Base-by-base conservation (phyloP, 2,329 filamentous ascomycete genomes). In the Xenosphaeropsis pyriputrescens region DNA sequence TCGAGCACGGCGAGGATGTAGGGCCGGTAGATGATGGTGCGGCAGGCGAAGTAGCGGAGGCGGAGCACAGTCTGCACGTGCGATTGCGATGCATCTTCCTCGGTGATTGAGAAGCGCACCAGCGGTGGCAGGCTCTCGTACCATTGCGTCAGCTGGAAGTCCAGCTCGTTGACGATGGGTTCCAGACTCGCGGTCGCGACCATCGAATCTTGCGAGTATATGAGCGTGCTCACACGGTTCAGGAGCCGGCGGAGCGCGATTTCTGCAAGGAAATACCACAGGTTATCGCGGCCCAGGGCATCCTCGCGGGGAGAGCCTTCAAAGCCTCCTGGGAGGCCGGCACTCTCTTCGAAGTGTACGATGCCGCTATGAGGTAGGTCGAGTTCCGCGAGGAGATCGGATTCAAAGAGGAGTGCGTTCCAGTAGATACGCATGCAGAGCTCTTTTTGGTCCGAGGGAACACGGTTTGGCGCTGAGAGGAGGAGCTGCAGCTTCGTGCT, bases 261-360 rank as follows among this genome's bases (percentile, higher is more conserved):
- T 50, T 89, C 83, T 29, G 84, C 83, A 19, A 89, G 62, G 48
- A 89, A 89, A 52, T 91, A 91, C 82, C 84, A 89, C 12, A 89
- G 63, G 41, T 89, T 82, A 49, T 89, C 84, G 35, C 75, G 71
- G 11, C 79, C 81, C 6, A 75, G 72, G 6, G 65, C 63, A 45
- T 78, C 72, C 39, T 78, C 75, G n/a, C 76, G 75, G 42, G 71
- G 60, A 40, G 18, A 31, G 17, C 68, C 67, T 49, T 83, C 79
- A 45, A 89, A 91, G 0, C 79, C 79, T 4, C 80, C 78, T 1
- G 84, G 84, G 1, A 91, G 63, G 8, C 81, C 80, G 41, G 89
- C 81, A 15, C 75, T 75, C 50, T 89, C 83, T 55, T 89, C 84
- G 39, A 85, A 85, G 46, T 85, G 78, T 16, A 85, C 80, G 36